These are phyloP conservation scores for Pleurotus pulmonarius DNA, from an alignment of 768 basidiomycete species.

Conservation along the genomic window DNA sequence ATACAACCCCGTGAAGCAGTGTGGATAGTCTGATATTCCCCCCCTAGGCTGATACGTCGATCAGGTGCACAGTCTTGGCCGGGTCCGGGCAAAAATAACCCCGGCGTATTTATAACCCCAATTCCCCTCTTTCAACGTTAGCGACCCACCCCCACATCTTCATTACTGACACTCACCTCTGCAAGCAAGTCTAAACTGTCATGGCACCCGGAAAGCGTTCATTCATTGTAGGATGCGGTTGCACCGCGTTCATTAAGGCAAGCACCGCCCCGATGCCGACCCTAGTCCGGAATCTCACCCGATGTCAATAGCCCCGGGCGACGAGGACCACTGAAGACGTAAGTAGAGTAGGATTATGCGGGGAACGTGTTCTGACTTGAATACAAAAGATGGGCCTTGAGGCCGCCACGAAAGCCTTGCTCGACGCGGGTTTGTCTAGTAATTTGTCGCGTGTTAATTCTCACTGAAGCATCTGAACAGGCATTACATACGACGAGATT, in stretches of 20 bases:
- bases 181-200: too few relatives aligned
- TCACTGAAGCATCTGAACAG: conserved; percentile 27
- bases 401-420: conserved; percentile 80
- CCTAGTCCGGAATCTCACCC: too few relatives aligned
- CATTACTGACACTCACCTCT: too few relatives aligned
- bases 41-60: too few relatives aligned
- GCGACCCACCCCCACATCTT: background rate
- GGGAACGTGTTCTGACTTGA: background rate
- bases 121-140: background rate
- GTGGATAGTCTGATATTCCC: too few relatives aligned
- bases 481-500: conserved; percentile 78
- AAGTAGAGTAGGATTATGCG: conserved; percentile 15
- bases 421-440: conserved; percentile 64
- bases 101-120: too few relatives aligned
- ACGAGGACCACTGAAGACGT: conserved; percentile 70
- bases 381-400: conserved; percentile 74
- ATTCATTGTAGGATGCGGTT: conserved; percentile 71
- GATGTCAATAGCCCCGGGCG: conserved; percentile 52
- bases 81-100: too few relatives aligned
- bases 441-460: background rate
- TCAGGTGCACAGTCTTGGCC: too few relatives aligned
- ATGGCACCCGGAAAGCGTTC: conserved; percentile 35
- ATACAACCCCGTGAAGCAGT: too few relatives aligned
- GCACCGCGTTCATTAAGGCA: conserved; percentile 78
- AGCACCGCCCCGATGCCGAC: conserved; percentile 7